Base-by-base conservation (phyloP, 2,329 filamentous ascomycete genomes). In the Xylariaceae sp. region DNA sequence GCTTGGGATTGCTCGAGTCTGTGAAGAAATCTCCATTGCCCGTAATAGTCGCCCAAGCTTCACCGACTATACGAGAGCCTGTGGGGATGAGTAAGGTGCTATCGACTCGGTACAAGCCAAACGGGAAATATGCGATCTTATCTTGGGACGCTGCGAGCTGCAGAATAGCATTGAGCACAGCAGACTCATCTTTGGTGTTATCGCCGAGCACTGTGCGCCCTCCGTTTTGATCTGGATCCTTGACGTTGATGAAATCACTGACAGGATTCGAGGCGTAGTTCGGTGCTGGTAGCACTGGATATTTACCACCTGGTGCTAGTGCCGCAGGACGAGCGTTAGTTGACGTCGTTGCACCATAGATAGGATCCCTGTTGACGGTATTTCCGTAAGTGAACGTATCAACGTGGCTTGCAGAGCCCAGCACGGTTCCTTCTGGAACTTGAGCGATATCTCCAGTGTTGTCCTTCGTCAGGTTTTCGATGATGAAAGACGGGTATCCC, bases 121-220 rank as follows among this genome's bases (percentile, higher is more conserved):
- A 75, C 32, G 79, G 77, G 57, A 83, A 75, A 59, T 75, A 83
- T 14, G 77, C 73, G 44, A 82, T 70, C 51, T 74, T 69, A 45
- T 66, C 64, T 3, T 59, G 55, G 63, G 65, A 41, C 1, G 69
- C 71, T 7, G 71, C 71, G 18, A 58, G 59, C 22, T 61, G 54
- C 14, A 75, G 63, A 9, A 73, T 62, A 35, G 64, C 56, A 54
- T 74, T 74, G 6, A 75, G 62, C 12, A 61, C 62, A 0, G 49
- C 63, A 0, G 68, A 58, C 31, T 75, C 72, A 51, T 75, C 71
- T 11, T 56, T 45, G 6, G 62, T 66, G 52, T 68, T 58, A 53
- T 74, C 71, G 31, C 72, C 71, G 1, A 65, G 56, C 17, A 74
- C 61, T 1, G 52, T 63, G 39, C 58, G 42, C 6, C 68, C 68